These are phyloP conservation scores for Canavalia ensiformis DNA, from an alignment of 306 rosid genomes.

Conservation along the genomic window DNA sequence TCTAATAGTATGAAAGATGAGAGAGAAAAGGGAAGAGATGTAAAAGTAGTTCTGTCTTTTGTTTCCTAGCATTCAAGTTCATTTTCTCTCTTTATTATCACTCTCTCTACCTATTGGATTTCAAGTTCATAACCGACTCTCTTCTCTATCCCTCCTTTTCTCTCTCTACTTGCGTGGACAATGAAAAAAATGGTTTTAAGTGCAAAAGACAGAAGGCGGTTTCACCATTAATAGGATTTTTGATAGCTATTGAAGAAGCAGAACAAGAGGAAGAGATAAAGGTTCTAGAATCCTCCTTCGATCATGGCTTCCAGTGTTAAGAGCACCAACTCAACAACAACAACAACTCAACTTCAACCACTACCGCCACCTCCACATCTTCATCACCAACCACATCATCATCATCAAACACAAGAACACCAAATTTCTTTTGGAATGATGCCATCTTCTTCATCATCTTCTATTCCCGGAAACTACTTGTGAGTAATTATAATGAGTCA, in stretches of 20 bases:
- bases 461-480: constrained; percentile 77
- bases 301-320: constrained; percentile 72
- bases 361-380: constrained; percentile 48
- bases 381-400: constrained; percentile 41
- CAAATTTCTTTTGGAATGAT: constrained; percentile 73
- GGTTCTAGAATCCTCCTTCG: constrained; percentile 50
- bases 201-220: constrained; percentile 54
- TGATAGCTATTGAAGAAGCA: constrained; percentile 37
- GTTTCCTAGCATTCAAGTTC: constrained; percentile 62
- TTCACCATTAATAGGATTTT: constrained; percentile 63
- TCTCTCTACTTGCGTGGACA: constrained; percentile 39
- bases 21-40: constrained; percentile 29
- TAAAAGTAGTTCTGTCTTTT: constrained; percentile 52
- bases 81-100: constrained; percentile 29
- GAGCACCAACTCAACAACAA: constrained; percentile 53
- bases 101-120: constrained; percentile 34
- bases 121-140: constrained; percentile 62
- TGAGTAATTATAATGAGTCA: constrained; percentile 46
- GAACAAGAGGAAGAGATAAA: constrained; percentile 46
- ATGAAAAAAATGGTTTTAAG: constrained; percentile 47
- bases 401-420: constrained; percentile 57
- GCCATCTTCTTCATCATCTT: constrained; percentile 74
- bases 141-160: not conserved
- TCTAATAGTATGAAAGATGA: constrained; percentile 22
- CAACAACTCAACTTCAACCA: constrained; percentile 54